Conservation (phyloP, 1,284 basidiomycete genomes). For the Marasmius sp. region DNA sequence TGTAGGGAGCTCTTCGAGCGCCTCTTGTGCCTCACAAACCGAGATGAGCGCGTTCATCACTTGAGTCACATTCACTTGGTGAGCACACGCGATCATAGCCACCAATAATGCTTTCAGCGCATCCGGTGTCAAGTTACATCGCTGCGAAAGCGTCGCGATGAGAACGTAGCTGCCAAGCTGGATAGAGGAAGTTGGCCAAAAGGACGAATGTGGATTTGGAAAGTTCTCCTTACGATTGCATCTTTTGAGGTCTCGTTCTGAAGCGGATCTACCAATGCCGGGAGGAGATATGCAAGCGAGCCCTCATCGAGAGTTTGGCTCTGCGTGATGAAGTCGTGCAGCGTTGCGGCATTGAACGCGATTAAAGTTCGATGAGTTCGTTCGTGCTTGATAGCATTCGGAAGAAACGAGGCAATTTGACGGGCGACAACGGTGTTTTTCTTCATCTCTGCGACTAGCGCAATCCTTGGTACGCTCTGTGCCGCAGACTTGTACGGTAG, state of each 20-base stretch:
- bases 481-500: slow-evolving; percentile 75
- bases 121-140: slow-evolving; percentile 52
- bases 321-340: slow-evolving; percentile 78
- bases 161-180: slow-evolving; percentile 77
- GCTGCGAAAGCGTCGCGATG: slow-evolving; percentile 65
- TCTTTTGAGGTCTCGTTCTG: slow-evolving; percentile 47
- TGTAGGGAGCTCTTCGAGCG: slow-evolving; percentile 43
- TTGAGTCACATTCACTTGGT: slow-evolving; percentile 48
- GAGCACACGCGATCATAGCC: slow-evolving; percentile 53
- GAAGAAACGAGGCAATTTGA: slow-evolving; percentile 66
- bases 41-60: slow-evolving; percentile 59
- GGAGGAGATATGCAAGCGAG: slow-evolving; percentile 58
- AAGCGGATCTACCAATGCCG: slow-evolving; percentile 60
- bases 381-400: slow-evolving; percentile 54
- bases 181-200: background rate
- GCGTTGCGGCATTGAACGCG: slow-evolving; percentile 81
- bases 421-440: slow-evolving; percentile 72
- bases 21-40: slow-evolving; percentile 57
- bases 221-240: slow-evolving; percentile 44
- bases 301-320: slow-evolving; percentile 59
- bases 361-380: slow-evolving; percentile 72
- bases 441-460: slow-evolving; percentile 75
- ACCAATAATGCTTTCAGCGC: slow-evolving; percentile 60
- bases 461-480: slow-evolving; percentile 65
- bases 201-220: slow-evolving; percentile 6